These are phyloP conservation scores for Pseudoturritis turrita DNA, from an alignment of 345 rosid genomes.

Conservation along the genomic window DNA sequence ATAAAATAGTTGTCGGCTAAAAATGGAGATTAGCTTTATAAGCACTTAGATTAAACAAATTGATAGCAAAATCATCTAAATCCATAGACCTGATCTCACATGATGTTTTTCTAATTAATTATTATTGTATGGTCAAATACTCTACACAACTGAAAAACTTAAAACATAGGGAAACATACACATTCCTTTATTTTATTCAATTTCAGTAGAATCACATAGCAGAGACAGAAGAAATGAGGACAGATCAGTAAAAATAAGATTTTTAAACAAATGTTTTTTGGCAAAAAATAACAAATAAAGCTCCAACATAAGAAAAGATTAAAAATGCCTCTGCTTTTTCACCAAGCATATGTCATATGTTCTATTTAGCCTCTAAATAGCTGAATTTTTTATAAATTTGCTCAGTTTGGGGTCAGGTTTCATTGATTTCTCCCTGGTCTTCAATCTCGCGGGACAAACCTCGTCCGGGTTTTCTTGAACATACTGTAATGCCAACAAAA, in stretches of 20 bases:
- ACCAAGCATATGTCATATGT: neutral
- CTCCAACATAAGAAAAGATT: neutral
- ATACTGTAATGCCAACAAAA: constrained; percentile 71
- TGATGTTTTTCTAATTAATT: neutral
- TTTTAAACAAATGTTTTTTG: neutral
- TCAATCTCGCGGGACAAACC: constrained; percentile 96
- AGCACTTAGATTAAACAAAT: neutral
- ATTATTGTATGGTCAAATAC: neutral
- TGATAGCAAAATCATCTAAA: neutral
- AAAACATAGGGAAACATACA: neutral
- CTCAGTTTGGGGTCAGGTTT: constrained; percentile 88
- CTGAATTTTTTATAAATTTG: constrained; percentile 76
- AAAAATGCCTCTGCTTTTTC: neutral
- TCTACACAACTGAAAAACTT: neutral
- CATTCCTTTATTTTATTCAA: neutral
- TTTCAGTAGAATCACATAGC: neutral
- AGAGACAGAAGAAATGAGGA: neutral
- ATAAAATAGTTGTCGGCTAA: neutral
- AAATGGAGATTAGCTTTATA: neutral
- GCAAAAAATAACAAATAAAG: constrained; percentile 4
- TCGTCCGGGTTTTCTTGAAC: constrained; percentile 93
- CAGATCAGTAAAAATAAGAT: neutral
- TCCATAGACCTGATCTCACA: neutral
- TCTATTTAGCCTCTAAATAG: constrained; percentile 15
- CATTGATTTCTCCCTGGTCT: constrained; percentile 91